A percentile compares a stretch with the other conserved stretches of the same genome.
Conservation (phyloP, 306 rosid species). For the Cicer judaicum region DNA sequence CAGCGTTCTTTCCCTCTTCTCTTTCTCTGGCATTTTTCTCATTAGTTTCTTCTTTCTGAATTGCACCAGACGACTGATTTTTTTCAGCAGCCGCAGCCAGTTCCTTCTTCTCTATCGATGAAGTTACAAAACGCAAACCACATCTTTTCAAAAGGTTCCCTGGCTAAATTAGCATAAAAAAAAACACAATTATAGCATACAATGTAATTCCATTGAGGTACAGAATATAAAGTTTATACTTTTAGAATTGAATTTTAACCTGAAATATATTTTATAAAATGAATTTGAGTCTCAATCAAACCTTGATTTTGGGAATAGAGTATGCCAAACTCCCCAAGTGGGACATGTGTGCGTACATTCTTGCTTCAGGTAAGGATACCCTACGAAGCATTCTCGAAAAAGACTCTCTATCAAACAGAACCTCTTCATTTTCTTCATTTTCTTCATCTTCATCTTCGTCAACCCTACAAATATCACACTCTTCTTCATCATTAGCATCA, state of each 20-base stretch:
- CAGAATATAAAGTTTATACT: too few species aligned
- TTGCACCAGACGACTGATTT: neutral
- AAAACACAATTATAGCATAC: neutral
- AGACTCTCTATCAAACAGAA: constrained; percentile 59
- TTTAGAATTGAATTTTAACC: too few species aligned
- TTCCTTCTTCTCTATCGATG: neutral
- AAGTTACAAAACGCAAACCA: neutral
- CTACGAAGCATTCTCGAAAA: constrained; percentile 68
- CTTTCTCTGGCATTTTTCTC: neutral
- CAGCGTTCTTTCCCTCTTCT: neutral
- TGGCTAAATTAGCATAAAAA: neutral
- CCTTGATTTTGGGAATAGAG: neutral
- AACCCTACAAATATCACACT: neutral
- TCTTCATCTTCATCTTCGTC: constrained; percentile 36
- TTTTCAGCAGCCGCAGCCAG: neutral
- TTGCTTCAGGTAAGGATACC: neutral
- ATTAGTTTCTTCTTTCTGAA: neutral
- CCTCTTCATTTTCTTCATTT: constrained; percentile 30
- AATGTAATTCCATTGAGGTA: neutral
- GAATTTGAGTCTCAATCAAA: neutral
- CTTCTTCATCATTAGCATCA: neutral
- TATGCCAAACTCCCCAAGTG: neutral
- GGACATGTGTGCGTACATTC: neutral
- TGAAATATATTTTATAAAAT: too few species aligned
- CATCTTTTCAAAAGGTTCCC: neutral